These are phyloP conservation scores for Solanum hybrid DNA, from an alignment of 305 asterid genomes.

Conservation along the genomic window DNA sequence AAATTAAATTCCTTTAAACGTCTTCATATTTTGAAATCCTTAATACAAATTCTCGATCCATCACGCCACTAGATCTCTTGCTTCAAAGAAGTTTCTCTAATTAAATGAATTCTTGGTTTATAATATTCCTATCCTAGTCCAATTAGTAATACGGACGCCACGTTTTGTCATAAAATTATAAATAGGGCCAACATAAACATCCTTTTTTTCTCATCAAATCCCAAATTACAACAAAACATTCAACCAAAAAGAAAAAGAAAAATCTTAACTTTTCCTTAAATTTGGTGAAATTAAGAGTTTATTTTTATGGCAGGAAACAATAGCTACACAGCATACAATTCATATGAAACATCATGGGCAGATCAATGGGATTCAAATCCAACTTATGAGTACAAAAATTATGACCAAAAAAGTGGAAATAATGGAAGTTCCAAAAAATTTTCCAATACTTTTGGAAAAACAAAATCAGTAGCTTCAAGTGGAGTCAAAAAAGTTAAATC, in stretches of 20 bases:
- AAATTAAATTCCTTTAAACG: too few species aligned
- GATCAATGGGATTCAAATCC: constrained; percentile 83
- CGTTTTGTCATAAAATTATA: not conserved
- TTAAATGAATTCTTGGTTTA: not conserved
- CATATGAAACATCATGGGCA: constrained; percentile 67
- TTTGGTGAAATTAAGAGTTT: not conserved
- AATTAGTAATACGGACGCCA: not conserved
- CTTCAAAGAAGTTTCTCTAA: not conserved
- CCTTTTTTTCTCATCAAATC: not conserved
- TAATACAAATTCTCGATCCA: too few species aligned
- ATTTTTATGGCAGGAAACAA: not conserved
- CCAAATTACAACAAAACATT: not conserved
- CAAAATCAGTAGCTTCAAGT: constrained; percentile 52
- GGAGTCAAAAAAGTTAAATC: constrained; percentile 59
- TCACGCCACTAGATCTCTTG: too few species aligned
- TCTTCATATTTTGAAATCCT: too few species aligned
- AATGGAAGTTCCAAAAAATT: constrained; percentile 25
- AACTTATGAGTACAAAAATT: constrained; percentile 16
- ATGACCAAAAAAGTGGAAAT: not conserved
- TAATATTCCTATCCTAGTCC: not conserved
- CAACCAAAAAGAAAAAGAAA: not conserved
- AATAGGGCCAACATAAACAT: not conserved
- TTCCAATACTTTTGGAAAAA: constrained; percentile 39
- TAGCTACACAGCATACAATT: constrained; percentile 30
- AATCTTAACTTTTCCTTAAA: not conserved